Evolutionary conservation across 371 early-diverging fungal genomes (phyloP), one percentile per base, ranked within the genome.

Genomic region (Rhizomucor pusillus): DNA sequence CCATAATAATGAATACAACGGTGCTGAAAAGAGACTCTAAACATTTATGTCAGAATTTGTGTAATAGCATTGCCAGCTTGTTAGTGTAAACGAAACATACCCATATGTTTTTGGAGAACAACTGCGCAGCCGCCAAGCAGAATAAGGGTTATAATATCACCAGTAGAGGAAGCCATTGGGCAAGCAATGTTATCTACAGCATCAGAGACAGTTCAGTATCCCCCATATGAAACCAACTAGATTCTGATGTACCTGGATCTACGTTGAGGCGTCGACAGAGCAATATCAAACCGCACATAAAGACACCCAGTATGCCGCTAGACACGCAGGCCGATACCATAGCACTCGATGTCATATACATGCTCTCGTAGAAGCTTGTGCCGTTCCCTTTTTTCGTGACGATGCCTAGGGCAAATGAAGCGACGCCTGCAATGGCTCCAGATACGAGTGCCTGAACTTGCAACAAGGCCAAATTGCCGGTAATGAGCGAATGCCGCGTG

Each of bases 291-390:
- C 58, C 73, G 51, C 88, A 83, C 76, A 89, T 90, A 44, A 91
- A 78, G 0, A 81, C 57, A 12, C 90, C 91, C 3, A 92, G 71
- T n/a, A 89, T 66, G 35, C 81, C 71, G 43, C 89, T 82, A 2
- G 89, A 88, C n/a, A 86, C 57, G 0, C 89, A 70, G 2, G 91
- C 83, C 14, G 87, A 85, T 1, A 88, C 65, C 67, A 90, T 84
- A 13, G 87, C 80, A 11, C 86, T 69, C 0, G 88, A 74, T 41
- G 89, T 77, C 64, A 91, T 77, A 43, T 86, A 67, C 40, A 81
- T 81, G 56, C 84, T 77, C 39, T 90, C 85, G 24, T 56, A 64
- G 47, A 63, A 66, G 12, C 56, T 45, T 3, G 73, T 68, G 49
- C 66, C 78, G 47, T 69, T 65, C 1, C 74, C 69, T 7, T 82